A percentile compares a stretch with the other conserved stretches of the same genome.
phyloP scores from a whole-genome alignment of 2,329 filamentous ascomycete genomes.

The Didymellaceae sp. region DNA sequence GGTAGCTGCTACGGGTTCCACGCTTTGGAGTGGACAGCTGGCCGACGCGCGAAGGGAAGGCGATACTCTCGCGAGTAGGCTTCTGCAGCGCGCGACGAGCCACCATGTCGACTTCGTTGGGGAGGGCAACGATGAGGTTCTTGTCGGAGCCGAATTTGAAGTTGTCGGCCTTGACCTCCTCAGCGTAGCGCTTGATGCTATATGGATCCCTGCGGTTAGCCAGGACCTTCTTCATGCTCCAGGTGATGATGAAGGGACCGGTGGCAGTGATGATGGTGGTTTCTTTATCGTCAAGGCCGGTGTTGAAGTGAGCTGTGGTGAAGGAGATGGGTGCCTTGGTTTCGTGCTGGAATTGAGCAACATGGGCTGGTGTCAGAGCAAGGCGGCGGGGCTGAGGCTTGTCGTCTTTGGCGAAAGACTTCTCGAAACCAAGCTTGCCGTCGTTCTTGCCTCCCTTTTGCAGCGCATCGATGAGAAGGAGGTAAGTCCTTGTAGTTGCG shows the following conservation, averaged over 20 bases:
- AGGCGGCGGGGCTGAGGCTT: slow-evolving; percentile 94
- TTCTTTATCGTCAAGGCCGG: slow-evolving; percentile 78
- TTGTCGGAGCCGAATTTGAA: slow-evolving; percentile 98
- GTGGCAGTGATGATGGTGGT: slow-evolving; percentile 97
- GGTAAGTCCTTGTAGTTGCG: slow-evolving; percentile 91
- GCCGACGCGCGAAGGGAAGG: slow-evolving; percentile 60
- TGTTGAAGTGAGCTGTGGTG: slow-evolving; percentile 93
- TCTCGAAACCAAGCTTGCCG: slow-evolving; percentile 97
- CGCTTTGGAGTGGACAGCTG: slow-evolving; percentile 36
- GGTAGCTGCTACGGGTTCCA: slow-evolving; percentile 67
- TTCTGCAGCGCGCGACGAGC: slow-evolving; percentile 82
- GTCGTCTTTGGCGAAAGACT: slow-evolving; percentile 85
- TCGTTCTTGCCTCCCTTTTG: slow-evolving; percentile 96
- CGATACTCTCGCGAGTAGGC: slow-evolving; percentile 93
- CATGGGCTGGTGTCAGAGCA: slow-evolving; percentile 85
- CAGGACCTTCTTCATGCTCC: slow-evolving; percentile 91
- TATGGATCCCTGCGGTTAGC: slow-evolving; percentile 84
- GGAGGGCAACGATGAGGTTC: slow-evolving; percentile 95
- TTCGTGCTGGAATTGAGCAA: slow-evolving; percentile 97
- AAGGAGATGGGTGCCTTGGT: slow-evolving; percentile 86
- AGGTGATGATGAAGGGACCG: slow-evolving; percentile 95
- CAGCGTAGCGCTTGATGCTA: slow-evolving; percentile 93
- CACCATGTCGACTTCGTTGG: slow-evolving; percentile 98
- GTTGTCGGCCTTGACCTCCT: slow-evolving; percentile 97
- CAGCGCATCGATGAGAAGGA: slow-evolving; percentile 88